Conservation (phyloP, 1,139 yeast genomes). For the Petasospora rhodanensis region DNA sequence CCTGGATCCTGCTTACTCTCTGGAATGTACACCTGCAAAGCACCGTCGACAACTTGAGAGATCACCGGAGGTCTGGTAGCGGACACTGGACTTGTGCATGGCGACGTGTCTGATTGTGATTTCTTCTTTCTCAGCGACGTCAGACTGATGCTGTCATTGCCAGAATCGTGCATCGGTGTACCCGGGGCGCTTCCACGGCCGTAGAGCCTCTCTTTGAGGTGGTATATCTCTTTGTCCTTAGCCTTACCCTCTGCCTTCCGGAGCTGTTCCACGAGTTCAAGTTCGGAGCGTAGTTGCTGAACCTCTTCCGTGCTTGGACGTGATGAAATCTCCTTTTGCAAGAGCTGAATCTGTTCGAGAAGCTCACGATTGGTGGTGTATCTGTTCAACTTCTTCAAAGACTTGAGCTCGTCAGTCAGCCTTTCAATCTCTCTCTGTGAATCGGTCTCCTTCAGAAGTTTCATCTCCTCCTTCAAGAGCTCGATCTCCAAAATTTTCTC, state of each 20-base stretch:
- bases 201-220: constrained; percentile 14
- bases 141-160: not conserved
- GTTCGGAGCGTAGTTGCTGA: constrained; percentile 22
- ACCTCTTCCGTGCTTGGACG: constrained; percentile 19
- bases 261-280: constrained; percentile 19
- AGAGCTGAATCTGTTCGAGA: constrained; percentile 17
- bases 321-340: constrained; percentile 22
- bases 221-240: constrained; percentile 22
- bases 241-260: constrained; percentile 21
- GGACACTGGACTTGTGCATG: constrained; percentile 9
- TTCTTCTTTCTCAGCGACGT: not conserved
- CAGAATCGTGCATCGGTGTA: constrained; percentile 1
- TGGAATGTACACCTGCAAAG: constrained; percentile 53
- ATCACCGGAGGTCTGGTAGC: constrained; percentile 23
- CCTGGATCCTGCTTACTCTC: constrained; percentile 53
- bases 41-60: constrained; percentile 30
- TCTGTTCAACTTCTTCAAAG: constrained; percentile 7
- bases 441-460: constrained; percentile 9
- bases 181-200: constrained; percentile 4
- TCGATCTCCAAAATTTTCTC: constrained; percentile 29
- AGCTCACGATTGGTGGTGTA: constrained; percentile 19
- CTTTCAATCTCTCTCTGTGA: constrained; percentile 8
- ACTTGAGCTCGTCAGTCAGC: constrained; percentile 11
- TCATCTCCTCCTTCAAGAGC: constrained; percentile 20
- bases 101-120: not conserved